Evolutionary conservation across 352 stramenopile genomes (phyloP).

Genomic region (Phytopythium cucurbitacearum): DNA sequence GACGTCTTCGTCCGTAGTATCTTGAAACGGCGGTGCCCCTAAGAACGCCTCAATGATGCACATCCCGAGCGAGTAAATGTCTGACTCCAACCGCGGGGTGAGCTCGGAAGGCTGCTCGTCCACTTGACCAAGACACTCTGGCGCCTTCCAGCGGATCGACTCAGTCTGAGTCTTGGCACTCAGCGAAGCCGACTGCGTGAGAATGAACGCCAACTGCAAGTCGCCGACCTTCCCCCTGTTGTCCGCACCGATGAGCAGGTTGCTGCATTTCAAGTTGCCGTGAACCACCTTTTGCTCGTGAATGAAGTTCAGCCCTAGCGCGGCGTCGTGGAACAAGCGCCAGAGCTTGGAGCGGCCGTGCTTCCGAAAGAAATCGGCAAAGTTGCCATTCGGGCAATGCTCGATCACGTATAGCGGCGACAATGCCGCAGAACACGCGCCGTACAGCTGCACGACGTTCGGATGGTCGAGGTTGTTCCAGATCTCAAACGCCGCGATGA

Average conservation of each 20-base stretch:
- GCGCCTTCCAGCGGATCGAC: conserved; percentile 33
- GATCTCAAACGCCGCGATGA: conserved; percentile 27
- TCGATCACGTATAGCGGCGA: conserved; percentile 34
- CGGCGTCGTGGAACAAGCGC: conserved; percentile 22
- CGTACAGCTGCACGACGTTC: conserved; percentile 34
- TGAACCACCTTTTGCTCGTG: conserved; percentile 67
- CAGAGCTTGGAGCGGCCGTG: conserved; percentile 7
- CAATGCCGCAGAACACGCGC: conserved; percentile 31
- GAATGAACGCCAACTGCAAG: conserved; percentile 39
- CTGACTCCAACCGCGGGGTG: conserved; percentile 25
- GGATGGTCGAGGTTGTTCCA: conserved; percentile 31
- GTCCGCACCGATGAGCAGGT: conserved; percentile 72
- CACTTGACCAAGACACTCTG: conserved; percentile 24
- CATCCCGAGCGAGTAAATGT: conserved; percentile 39
- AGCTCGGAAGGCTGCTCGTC: not conserved
- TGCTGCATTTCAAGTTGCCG: conserved; percentile 86
- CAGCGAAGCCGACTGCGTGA: conserved; percentile 20
- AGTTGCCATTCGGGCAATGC: conserved; percentile 30
- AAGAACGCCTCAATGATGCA: conserved; percentile 28
- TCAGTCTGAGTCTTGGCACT: conserved; percentile 28
- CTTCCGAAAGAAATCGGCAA: conserved; percentile 29
- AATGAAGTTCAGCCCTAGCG: conserved; percentile 48
- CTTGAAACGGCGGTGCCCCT: conserved; percentile 16
- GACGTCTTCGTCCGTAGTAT: conserved; percentile 21
- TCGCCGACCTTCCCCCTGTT: conserved; percentile 35